These are phyloP conservation scores for Aspergillus sp. DNA, from an alignment of 2,329 filamentous ascomycete species.

Conservation along the genomic window DNA sequence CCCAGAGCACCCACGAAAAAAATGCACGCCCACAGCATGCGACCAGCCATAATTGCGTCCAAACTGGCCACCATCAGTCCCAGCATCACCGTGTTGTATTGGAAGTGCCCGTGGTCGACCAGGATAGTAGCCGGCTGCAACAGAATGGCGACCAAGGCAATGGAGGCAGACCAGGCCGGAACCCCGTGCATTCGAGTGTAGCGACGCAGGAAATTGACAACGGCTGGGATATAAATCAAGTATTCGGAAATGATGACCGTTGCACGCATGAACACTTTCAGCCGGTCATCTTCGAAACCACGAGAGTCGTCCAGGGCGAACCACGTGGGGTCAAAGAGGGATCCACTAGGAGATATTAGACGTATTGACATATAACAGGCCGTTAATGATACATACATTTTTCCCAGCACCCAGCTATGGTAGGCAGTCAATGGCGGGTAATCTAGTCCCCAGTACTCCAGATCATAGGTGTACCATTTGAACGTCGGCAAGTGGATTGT, in stretches of 20 bases:
- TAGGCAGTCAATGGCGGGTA: constrained; percentile 97
- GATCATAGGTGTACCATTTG: constrained; percentile 96
- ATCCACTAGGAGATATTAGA: constrained; percentile 54
- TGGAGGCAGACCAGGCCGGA: constrained; percentile 75
- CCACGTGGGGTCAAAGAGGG: constrained; percentile 76
- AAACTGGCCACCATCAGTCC: constrained; percentile 83
- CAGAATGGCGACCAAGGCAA: constrained; percentile 84
- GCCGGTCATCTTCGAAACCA: constrained; percentile 69
- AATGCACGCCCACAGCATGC: constrained; percentile 82
- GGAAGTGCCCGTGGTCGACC: constrained; percentile 93
- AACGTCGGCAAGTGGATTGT: constrained; percentile 84
- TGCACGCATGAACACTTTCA: constrained; percentile 95
- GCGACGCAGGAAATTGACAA: constrained; percentile 79
- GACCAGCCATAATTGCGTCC: constrained; percentile 81
- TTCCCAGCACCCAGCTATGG: constrained; percentile 93
- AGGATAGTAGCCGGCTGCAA: constrained; percentile 90
- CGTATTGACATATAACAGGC: constrained; percentile 6
- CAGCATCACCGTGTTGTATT: constrained; percentile 99
- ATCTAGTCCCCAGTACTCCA: constrained; percentile 96
- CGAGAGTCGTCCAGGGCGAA: constrained; percentile 82
- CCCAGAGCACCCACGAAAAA: constrained; percentile 93
- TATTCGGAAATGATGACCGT: constrained; percentile 91
- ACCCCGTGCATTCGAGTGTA: constrained; percentile 74
- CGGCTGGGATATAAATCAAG: constrained; percentile 79
- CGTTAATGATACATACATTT: constrained; percentile 55